Evolutionary conservation across 1,284 basidiomycete genomes (phyloP), one percentile per base, ranked within the genome.

Genomic region (Pseudozyma pruni): DNA sequence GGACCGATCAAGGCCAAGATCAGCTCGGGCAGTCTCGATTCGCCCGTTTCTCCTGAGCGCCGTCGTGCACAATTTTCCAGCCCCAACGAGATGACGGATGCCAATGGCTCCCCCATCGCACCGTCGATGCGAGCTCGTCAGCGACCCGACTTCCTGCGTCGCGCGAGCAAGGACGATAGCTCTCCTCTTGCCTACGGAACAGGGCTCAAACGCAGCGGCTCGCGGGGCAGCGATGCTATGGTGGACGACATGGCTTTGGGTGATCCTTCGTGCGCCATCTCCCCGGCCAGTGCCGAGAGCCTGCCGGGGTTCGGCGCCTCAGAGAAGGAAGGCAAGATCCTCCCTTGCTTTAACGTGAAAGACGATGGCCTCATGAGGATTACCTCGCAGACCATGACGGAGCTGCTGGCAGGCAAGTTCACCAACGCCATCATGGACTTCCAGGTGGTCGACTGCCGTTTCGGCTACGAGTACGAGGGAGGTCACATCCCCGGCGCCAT

Each of bases 321-420:
- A 2, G 79, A 81, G 45, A 71, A 71, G 45, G 87, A 90, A 66
- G 93, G 94, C 42, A 98, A 98, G 85, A 88, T 95, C 60, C 83
- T 99, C 52, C 94, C 95, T 17, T 98, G 95, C 83, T 91, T 93
- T 81, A 89, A 90, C 50, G 94, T 96, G 53, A 90, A 90, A 53
- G 92, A 97, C 74, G 95, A 99, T 77, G 94, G 95, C 1, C 83
- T 99, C 46, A 95, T 98, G 89, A 88, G 95, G 66, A 92, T 99
- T 69, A 89, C 87, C 25, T 84, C 87, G 17, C 83, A 88, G 62
- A 98, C 94, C 31, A 48, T 82, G 40, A 62, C 72, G 14, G 66
- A 74, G 7, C 45, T 81, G n/a, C 64, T 81, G 4, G 58, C 58
- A 4, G 79, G 80, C 42, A 62, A 70, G 22, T 82, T 67, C 54